Evolutionary conservation across 345 rosid species (phyloP), one percentile per base, ranked within the genome.

Genomic region (Bruguiera parviflora): DNA sequence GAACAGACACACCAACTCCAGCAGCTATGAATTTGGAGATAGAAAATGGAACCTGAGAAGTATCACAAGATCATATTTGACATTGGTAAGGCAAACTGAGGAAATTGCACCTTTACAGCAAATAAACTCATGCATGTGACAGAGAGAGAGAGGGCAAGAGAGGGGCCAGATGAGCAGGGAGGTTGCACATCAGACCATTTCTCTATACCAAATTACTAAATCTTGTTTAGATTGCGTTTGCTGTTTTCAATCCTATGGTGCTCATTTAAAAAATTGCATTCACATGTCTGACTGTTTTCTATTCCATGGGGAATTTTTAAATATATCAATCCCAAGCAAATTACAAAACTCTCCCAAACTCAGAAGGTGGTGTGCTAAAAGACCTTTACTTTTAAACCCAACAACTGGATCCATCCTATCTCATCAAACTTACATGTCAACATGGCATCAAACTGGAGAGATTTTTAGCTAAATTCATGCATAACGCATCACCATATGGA

Each of bases 1-100:
- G 97, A 78, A 93, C 79, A 58, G 91, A 77, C 27, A 93, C 83
- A 60, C 98, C 98, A 73, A 88, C 87, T 78, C 96, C 98, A 64
- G 70, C 85, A 60, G 96, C 97, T 77, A 93, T 78, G 76, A 84
- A 91, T 78, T 79, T 86, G 65, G 97, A 79, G 84, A 93, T 84
- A 67, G 94, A 91, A 78, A 93, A 84, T 51, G 98, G 98, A 67
- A 93, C 81, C 98, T 93, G 85, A 61, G 72, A 76, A 74, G 56
- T 32, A 39, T 37, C 21, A 18, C 37, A 53, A 65, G 6, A 60
- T 35, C 52, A 71, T 59, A 19, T 35, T 55, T 63, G 28, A 47
- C 10, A 27, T 58, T 46, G 57, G 68, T n/a, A 59, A 27, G 10
- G 35, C 1, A 28, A 74, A 73, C 20, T 25, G 63, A 59, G 68